phyloP scores from a whole-genome alignment of 495 filamentous ascomycete genomes.

The Penicillium goetzii region DNA sequence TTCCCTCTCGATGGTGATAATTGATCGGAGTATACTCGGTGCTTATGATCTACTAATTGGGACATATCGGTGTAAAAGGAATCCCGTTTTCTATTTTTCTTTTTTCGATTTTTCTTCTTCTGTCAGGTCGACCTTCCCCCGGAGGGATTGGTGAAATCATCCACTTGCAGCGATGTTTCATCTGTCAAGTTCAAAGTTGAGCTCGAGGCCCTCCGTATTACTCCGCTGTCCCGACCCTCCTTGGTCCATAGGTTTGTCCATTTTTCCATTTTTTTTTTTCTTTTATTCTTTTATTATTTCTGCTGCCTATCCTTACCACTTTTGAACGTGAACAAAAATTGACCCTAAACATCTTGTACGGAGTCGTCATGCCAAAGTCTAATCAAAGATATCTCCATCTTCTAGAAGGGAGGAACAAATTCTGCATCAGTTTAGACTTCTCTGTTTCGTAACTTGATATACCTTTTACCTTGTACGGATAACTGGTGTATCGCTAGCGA shows the following conservation, averaged over 20 bases:
- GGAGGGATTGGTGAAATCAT: slow-evolving; percentile 30
- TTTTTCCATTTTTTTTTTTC: slow-evolving; percentile 3
- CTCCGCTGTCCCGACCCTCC: slow-evolving; percentile 19
- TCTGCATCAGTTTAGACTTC: not conserved
- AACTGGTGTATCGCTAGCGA: not conserved
- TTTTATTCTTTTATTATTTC: slow-evolving; percentile 14
- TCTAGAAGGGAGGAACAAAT: slow-evolving; percentile 1
- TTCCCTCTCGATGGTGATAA: not conserved
- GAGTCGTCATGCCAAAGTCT: slow-evolving; percentile 2
- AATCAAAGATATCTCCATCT: not conserved
- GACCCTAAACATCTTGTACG: not conserved
- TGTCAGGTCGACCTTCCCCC: too few species aligned
- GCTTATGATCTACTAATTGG: not conserved
- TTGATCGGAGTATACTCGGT: slow-evolving; percentile 3
- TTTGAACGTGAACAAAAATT: not conserved
- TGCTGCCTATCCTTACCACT: not conserved
- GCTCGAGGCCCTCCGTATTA: slow-evolving; percentile 19
- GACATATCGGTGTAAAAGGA: too few species aligned
- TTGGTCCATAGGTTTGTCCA: slow-evolving; percentile 7
- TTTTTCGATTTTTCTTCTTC: slow-evolving; percentile 4
- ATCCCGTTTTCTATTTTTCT: slow-evolving; percentile 6
- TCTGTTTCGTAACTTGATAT: not conserved
- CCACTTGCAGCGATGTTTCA: slow-evolving; percentile 16
- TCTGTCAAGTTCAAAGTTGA: not conserved
- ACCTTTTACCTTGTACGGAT: not conserved